A percentile compares a stretch with the other conserved stretches of the same genome.
Evolutionary conservation across 2,329 filamentous ascomycete species (phyloP).

Genomic region (Fusarium coffeatum): DNA sequence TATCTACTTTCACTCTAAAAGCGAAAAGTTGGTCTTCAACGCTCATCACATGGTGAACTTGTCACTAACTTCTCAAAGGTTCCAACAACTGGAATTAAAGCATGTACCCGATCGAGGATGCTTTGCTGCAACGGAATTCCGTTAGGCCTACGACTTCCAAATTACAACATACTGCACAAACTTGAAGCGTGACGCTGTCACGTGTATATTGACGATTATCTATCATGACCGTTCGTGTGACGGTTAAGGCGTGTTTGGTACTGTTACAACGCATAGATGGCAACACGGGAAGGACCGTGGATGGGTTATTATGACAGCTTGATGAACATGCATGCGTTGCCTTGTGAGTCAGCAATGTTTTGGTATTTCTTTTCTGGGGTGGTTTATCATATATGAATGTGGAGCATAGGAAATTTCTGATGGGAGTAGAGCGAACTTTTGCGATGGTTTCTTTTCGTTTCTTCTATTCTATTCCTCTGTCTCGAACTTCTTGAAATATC

Average conservation of each 20-base stretch:
- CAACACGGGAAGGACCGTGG: slow-evolving; percentile 33
- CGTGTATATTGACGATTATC: slow-evolving; percentile 9
- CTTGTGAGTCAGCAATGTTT: slow-evolving; percentile 31
- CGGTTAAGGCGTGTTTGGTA: slow-evolving; percentile 18
- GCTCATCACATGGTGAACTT: not conserved
- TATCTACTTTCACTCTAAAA: slow-evolving; percentile 98
- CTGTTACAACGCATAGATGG: slow-evolving; percentile 43
- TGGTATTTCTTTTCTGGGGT: slow-evolving; percentile 18
- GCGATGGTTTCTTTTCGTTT: slow-evolving; percentile 22
- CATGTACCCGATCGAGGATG: slow-evolving; percentile 88
- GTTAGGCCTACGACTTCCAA: slow-evolving; percentile 45
- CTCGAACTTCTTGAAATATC: slow-evolving; percentile 69
- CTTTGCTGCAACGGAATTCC: slow-evolving; percentile 87
- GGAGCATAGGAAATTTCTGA: slow-evolving; percentile 43
- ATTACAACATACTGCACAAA: not conserved
- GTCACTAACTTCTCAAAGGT: slow-evolving; percentile 62
- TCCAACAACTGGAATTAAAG: slow-evolving; percentile 91
- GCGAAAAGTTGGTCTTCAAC: slow-evolving; percentile 81
- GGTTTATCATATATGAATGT: slow-evolving; percentile 34
- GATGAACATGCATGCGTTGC: slow-evolving; percentile 29
- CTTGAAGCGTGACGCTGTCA: slow-evolving; percentile 11
- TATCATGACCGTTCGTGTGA: slow-evolving; percentile 16
- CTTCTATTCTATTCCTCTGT: slow-evolving; percentile 43
- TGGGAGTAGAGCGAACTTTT: slow-evolving; percentile 37
- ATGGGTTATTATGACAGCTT: slow-evolving; percentile 36